These are phyloP conservation scores for Blastobotrys chiropterorum DNA, from an alignment of 805 yeast genomes.

Conservation along the genomic window DNA sequence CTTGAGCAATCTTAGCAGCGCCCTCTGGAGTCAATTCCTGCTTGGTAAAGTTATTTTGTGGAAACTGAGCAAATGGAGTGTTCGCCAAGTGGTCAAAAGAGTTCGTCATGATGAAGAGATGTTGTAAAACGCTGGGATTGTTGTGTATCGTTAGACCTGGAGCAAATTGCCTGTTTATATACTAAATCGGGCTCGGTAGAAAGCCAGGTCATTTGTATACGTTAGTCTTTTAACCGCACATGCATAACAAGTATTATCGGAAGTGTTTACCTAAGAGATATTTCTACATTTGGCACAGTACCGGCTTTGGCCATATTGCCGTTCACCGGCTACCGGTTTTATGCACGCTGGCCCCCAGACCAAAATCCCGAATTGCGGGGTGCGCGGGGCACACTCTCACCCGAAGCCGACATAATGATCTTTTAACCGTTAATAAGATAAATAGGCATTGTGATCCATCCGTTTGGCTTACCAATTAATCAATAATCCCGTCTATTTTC, in stretches of 20 bases:
- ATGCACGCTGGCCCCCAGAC: no score
- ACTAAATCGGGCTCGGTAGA: neutral
- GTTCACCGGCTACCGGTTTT: no score
- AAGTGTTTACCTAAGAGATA: neutral
- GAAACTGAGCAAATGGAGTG: neutral
- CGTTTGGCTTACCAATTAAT: neutral
- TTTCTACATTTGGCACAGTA: neutral
- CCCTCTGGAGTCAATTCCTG: neutral
- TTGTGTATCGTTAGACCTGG: neutral
- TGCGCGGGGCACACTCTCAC: no score
- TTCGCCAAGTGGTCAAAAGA: neutral
- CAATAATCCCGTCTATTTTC: no score
- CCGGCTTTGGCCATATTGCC: neutral
- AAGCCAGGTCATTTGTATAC: neutral
- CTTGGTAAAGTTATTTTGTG: neutral
- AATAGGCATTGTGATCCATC: neutral
- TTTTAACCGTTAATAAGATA: neutral
- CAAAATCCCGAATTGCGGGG: no score
- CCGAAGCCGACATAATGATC: no score
- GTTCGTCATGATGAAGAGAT: neutral
- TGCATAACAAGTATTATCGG: neutral
- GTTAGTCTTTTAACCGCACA: neutral
- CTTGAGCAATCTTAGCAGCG: neutral
- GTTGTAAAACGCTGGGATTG: neutral
- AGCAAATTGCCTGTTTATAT: neutral